Percentiles rank a stretch among this genome's conserved stretches.
phyloP scores from a whole-genome alignment of 768 basidiomycete species.

The Mycena haematopus region DNA sequence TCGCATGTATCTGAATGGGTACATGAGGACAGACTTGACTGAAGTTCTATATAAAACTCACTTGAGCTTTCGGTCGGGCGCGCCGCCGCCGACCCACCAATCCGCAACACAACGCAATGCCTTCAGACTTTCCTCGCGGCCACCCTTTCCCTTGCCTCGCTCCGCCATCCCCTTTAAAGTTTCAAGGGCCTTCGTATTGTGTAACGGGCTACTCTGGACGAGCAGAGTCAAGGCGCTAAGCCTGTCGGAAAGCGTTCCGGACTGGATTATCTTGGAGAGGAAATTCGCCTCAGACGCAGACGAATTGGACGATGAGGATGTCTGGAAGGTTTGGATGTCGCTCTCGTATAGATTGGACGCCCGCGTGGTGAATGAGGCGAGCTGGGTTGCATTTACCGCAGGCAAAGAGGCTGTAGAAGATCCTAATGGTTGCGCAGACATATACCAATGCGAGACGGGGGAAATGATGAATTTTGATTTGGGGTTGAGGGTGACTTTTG shows the following conservation, averaged over 20 bases:
- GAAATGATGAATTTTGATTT: constrained; percentile 47
- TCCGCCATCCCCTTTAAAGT: constrained; percentile 78
- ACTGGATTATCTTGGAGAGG: constrained; percentile 82
- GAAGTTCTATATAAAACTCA: constrained; percentile 42
- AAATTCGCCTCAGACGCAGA: constrained; percentile 82
- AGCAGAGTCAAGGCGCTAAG: constrained; percentile 90
- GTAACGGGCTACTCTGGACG: constrained; percentile 86
- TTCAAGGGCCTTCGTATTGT: constrained; percentile 84
- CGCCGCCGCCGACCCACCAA: constrained; percentile 98
- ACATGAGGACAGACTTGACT: constrained; percentile 7
- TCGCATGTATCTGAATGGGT: constrained; percentile 77
- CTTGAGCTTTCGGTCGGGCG: constrained; percentile 86
- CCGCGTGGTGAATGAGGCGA: constrained; percentile 51
- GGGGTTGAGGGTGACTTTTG: constrained; percentile 43
- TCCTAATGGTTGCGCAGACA: constrained; percentile 48
- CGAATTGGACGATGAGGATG: constrained; percentile 58
- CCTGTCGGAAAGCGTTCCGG: constrained; percentile 91
- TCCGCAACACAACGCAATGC: constrained; percentile 91
- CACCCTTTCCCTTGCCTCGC: constrained; percentile 80
- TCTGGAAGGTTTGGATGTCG: constrained; percentile 53
- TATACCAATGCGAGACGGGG: constrained; percentile 63
- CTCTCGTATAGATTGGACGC: constrained; percentile 49
- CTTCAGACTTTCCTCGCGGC: constrained; percentile 91
- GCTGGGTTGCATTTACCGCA: constrained; percentile 48
- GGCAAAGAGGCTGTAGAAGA: constrained; percentile 37